Evolutionary conservation across 768 basidiomycete genomes (phyloP).

Genomic region (Leucosporidium scottii): DNA sequence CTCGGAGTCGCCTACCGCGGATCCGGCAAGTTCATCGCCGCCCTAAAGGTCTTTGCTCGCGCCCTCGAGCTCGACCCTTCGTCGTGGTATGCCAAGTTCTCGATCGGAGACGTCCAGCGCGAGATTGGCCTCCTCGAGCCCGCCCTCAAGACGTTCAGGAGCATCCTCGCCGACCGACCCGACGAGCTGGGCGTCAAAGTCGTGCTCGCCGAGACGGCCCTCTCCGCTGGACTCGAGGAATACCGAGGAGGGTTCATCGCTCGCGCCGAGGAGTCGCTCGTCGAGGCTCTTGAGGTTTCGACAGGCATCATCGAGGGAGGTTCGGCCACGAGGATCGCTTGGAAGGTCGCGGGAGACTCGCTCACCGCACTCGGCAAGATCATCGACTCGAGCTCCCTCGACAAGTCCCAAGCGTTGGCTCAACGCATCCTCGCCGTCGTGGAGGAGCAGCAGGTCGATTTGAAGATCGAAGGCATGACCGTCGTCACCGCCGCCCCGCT

Average conservation of each 20-base stretch:
- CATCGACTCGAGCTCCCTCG: background rate
- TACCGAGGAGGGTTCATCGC: constrained; percentile 61
- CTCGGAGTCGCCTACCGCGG: constrained; percentile 85
- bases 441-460: constrained; percentile 27
- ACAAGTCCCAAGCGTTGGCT: background rate
- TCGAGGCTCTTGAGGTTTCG: constrained; percentile 53
- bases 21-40: constrained; percentile 80
- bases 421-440: constrained; percentile 13
- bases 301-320: constrained; percentile 51
- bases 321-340: constrained; percentile 61
- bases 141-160: constrained; percentile 62
- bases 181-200: constrained; percentile 65
- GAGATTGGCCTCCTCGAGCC: constrained; percentile 67
- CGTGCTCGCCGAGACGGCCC: constrained; percentile 62
- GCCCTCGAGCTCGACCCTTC: constrained; percentile 65
- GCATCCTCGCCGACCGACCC: constrained; percentile 53
- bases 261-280: constrained; percentile 67
- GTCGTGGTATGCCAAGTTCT: constrained; percentile 76
- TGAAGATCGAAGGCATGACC: constrained; percentile 21
- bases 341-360: constrained; percentile 77
- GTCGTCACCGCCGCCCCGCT: constrained; percentile 17
- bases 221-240: constrained; percentile 65
- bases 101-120: constrained; percentile 75
- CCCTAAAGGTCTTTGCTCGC: constrained; percentile 72
- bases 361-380: constrained; percentile 57